These are phyloP conservation scores for Apiotrichum sp. DNA, from an alignment of 1,284 basidiomycete species.

Conservation along the genomic window DNA sequence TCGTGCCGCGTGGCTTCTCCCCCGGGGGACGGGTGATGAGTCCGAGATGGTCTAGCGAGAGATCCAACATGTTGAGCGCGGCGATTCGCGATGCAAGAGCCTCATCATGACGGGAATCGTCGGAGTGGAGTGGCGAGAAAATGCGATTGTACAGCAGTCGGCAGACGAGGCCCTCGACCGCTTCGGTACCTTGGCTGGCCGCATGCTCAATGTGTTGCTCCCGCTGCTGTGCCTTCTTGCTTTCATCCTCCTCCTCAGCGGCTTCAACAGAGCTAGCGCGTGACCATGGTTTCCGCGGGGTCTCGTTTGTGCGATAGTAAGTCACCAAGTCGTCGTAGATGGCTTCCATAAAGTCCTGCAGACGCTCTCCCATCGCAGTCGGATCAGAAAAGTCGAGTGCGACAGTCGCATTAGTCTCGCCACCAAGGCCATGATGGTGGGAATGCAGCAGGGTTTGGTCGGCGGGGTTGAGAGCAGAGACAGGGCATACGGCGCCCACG, in stretches of 20 bases:
- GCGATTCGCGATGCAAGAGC: conserved; percentile 79
- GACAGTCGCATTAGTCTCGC: conserved; percentile 1
- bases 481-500: conserved; percentile 22
- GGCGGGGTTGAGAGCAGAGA: conserved; percentile 5
- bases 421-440: conserved; percentile 16
- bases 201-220: conserved; percentile 47
- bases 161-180: conserved; percentile 64
- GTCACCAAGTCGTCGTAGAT: conserved; percentile 55
- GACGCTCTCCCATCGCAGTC: conserved; percentile 51
- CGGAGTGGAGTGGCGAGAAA: conserved; percentile 61
- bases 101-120: conserved; percentile 79
- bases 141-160: conserved; percentile 66
- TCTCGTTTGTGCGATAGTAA: conserved; percentile 23
- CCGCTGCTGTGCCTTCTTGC: conserved; percentile 4
- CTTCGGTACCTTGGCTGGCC: conserved; percentile 54
- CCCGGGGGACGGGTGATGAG: conserved; percentile 55
- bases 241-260: conserved; percentile 16
- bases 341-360: conserved; percentile 69
- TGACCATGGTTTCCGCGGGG: conserved; percentile 22
- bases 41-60: conserved; percentile 79
- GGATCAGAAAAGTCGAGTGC: conserved; percentile 37
- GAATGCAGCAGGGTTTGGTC: conserved; percentile 28
- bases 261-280: conserved; percentile 15
- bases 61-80: conserved; percentile 80
- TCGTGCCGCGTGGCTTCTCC: conserved; percentile 47